phyloP scores from a whole-genome alignment of 768 basidiomycete species.

The Thelephora ganbajun region DNA sequence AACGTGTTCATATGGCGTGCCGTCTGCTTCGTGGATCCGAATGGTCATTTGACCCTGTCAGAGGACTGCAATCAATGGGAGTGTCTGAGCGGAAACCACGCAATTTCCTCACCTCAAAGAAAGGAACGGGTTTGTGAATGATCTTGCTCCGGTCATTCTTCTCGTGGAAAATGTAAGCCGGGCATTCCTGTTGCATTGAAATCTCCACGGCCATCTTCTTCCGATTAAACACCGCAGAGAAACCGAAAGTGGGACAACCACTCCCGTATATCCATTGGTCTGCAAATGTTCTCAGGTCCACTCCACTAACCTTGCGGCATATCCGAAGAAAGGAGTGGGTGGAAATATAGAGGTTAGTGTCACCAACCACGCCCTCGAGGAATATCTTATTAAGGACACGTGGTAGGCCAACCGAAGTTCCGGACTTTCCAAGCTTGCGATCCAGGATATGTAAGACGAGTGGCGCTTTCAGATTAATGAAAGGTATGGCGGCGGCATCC shows the following conservation, averaged over 20 bases:
- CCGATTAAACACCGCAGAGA: slow-evolving; percentile 85
- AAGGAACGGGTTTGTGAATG: slow-evolving; percentile 64
- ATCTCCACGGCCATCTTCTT: slow-evolving; percentile 99
- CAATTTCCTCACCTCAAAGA: slow-evolving; percentile 58
- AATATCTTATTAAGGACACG: slow-evolving; percentile 93
- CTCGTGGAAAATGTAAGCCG: slow-evolving; percentile 54
- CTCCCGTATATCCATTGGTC: slow-evolving; percentile 99
- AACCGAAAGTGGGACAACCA: slow-evolving; percentile 84
- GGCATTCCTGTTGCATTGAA: slow-evolving; percentile 79
- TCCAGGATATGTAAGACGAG: slow-evolving; percentile 96
- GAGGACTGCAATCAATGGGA: background rate
- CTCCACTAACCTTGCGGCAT: slow-evolving; percentile 87
- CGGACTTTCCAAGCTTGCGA: slow-evolving; percentile 84
- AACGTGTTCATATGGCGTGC: slow-evolving; percentile 97
- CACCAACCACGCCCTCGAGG: slow-evolving; percentile 84
- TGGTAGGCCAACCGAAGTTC: slow-evolving; percentile 86
- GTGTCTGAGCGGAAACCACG: background rate
- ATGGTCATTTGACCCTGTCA: slow-evolving; percentile 91
- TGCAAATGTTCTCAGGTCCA: slow-evolving; percentile 83
- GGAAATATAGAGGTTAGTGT: slow-evolving; percentile 72
- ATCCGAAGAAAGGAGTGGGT: slow-evolving; percentile 84
- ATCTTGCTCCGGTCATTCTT: slow-evolving; percentile 55
- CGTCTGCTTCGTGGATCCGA: slow-evolving; percentile 97
- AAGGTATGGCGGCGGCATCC: slow-evolving; percentile 62
- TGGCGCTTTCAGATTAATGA: slow-evolving; percentile 90